Conservation (phyloP, 2,329 filamentous ascomycete species). For the Aspergillus uvarum region DNA sequence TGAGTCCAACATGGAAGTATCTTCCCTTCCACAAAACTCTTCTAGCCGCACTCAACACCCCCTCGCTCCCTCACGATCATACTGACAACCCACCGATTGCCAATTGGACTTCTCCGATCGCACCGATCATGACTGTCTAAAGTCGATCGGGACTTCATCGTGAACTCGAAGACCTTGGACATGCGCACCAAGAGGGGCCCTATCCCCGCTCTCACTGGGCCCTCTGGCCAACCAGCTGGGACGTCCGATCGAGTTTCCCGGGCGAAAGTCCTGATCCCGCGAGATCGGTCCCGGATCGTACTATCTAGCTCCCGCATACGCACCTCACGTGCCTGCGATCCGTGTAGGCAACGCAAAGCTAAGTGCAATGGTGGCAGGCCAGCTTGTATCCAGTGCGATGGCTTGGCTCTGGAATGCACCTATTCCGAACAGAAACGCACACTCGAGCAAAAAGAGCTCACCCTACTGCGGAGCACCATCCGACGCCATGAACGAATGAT, state of each 20-base stretch:
- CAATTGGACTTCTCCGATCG: neutral
- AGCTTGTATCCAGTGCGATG: neutral
- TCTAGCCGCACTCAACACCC: neutral
- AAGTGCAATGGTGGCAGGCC: constrained; percentile 5
- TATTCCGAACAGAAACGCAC: constrained; percentile 4
- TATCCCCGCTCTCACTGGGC: neutral
- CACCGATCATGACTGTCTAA: neutral
- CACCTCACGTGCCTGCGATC: neutral
- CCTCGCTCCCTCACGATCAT: neutral
- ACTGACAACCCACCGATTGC: neutral
- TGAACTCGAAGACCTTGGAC: neutral
- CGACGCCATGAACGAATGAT: constrained; percentile 2
- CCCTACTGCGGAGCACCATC: constrained; percentile 1
- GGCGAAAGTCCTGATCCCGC: constrained; percentile 6
- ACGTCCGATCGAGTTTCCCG: neutral
- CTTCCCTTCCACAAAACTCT: neutral
- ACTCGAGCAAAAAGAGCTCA: neutral
- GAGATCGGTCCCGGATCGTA: constrained; percentile 1
- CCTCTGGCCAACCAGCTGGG: neutral
- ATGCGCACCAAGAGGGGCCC: neutral
- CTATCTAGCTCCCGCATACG: neutral
- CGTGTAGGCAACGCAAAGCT: constrained; percentile 3
- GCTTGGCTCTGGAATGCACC: neutral
- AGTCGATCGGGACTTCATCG: neutral
- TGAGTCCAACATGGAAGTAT: neutral